Conservation (phyloP, 768 basidiomycete genomes). For the Coprinopsis sp. region DNA sequence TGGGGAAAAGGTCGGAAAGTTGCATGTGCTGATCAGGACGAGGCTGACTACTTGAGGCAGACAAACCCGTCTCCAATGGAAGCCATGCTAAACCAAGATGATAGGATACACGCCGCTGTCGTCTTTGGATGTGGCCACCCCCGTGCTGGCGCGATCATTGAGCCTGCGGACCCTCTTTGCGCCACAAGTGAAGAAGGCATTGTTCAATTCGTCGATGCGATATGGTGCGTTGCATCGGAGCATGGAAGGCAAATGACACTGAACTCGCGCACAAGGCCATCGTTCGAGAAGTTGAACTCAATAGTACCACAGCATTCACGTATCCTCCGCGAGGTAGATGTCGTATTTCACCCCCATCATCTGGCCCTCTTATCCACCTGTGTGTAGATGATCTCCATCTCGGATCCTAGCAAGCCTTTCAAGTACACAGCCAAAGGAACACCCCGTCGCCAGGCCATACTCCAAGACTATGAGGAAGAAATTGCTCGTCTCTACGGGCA, state of each 20-base stretch:
- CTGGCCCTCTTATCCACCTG: background rate
- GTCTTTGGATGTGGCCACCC: constrained; percentile 39
- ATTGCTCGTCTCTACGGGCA: constrained; percentile 33
- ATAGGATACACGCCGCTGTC: constrained; percentile 26
- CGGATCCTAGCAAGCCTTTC: constrained; percentile 32
- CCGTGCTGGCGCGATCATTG: constrained; percentile 37
- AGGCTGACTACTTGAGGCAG: too few species aligned
- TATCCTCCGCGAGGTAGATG: constrained; percentile 39
- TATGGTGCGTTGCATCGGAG: too few species aligned
- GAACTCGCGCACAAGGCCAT: constrained; percentile 29
- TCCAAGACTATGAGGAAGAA: constrained; percentile 35
- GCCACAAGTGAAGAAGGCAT: constrained; percentile 23
- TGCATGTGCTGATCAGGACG: background rate
- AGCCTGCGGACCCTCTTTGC: constrained; percentile 31
- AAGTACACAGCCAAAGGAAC: constrained; percentile 25
- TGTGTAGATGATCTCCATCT: constrained; percentile 37
- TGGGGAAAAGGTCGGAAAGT: constrained; percentile 24
- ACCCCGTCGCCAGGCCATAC: constrained; percentile 30
- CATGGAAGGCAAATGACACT: too few species aligned
- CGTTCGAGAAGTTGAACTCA: constrained; percentile 33
- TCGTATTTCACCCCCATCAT: background rate
- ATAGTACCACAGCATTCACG: constrained; percentile 27
- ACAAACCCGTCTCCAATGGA: too few species aligned
- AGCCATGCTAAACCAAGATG: constrained; percentile 29
- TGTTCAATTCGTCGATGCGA: constrained; percentile 25